phyloP scores from a whole-genome alignment of 129 eudicot species.

The Logfia minima region DNA sequence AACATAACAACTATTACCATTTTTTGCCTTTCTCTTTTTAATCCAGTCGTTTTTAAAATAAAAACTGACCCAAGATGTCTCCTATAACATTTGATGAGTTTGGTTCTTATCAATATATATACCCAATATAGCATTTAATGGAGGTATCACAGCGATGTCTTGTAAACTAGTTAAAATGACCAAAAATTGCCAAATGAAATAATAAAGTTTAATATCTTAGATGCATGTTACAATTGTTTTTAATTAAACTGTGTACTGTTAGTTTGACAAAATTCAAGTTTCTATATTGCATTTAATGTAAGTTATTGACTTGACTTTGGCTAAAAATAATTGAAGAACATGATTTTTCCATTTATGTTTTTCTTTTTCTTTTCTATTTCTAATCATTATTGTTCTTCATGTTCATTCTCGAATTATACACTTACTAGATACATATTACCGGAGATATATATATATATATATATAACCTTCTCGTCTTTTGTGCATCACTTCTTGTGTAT shows the following conservation, averaged over 20 bases:
- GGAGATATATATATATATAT: no score
- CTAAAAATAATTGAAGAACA: not conserved
- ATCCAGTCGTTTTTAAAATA: not conserved
- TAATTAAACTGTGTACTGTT: not conserved
- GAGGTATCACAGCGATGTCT: no score
- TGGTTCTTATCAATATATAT: no score
- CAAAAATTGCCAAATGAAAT: not conserved
- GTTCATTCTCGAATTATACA: no score
- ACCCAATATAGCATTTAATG: not conserved
- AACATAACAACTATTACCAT: not conserved
- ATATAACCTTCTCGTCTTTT: no score
- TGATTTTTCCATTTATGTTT: no score
- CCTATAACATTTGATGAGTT: no score
- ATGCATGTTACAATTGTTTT: not conserved
- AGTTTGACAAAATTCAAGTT: not conserved
- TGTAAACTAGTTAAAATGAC: not conserved
- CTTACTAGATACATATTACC: no score
- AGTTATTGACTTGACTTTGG: not conserved
- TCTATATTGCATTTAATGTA: not conserved
- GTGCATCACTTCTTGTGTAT: no score
- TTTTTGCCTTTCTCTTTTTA: not conserved
- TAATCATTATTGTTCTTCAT: no score
- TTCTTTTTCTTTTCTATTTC: no score
- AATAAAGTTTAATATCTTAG: no score
- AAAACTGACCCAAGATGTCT: not conserved